Evolutionary conservation across 768 basidiomycete species (phyloP).

Genomic region (Leccinum sublutescens): DNA sequence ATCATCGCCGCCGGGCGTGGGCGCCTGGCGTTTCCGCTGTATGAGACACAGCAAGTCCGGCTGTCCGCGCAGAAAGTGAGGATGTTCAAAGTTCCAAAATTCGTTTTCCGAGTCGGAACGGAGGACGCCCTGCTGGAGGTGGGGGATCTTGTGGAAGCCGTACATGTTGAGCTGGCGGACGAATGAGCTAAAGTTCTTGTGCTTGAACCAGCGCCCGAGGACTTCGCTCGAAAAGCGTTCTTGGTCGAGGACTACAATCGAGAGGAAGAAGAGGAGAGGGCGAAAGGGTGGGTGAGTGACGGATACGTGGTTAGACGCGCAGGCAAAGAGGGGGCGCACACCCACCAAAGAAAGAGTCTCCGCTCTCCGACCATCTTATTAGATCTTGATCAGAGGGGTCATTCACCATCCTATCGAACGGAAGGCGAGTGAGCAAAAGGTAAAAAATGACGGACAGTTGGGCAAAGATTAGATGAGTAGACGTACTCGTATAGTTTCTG

Average conservation of each 20-base stretch:
- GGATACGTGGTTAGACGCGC: not conserved
- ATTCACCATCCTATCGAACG: slow-evolving; percentile 76
- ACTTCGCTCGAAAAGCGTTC: slow-evolving; percentile 88
- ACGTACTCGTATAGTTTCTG: slow-evolving; percentile 78
- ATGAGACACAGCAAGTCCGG: slow-evolving; percentile 87
- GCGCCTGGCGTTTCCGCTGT: slow-evolving; percentile 71
- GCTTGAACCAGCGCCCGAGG: slow-evolving; percentile 95
- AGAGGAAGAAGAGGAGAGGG: not conserved
- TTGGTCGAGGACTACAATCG: slow-evolving; percentile 74
- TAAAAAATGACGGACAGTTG: slow-evolving; percentile 6
- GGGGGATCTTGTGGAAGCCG: slow-evolving; percentile 94
- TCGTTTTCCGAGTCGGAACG: slow-evolving; percentile 79
- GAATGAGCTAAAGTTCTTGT: slow-evolving; percentile 94
- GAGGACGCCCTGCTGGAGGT: slow-evolving; percentile 91
- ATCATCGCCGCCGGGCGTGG: slow-evolving; percentile 31
- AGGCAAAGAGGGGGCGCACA: slow-evolving; percentile 30
- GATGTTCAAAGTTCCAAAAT: slow-evolving; percentile 89
- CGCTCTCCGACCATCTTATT: slow-evolving; percentile 89
- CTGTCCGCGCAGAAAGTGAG: slow-evolving; percentile 84
- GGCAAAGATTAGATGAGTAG: slow-evolving; percentile 12
- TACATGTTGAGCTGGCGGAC: slow-evolving; percentile 97
- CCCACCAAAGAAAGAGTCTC: slow-evolving; percentile 95
- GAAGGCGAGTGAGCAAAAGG: slow-evolving; percentile 8
- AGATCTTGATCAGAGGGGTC: slow-evolving; percentile 78
- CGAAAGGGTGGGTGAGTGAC: not conserved